Evolutionary conservation across 1,284 basidiomycete species (phyloP).

Genomic region (Puccinia novopanici): DNA sequence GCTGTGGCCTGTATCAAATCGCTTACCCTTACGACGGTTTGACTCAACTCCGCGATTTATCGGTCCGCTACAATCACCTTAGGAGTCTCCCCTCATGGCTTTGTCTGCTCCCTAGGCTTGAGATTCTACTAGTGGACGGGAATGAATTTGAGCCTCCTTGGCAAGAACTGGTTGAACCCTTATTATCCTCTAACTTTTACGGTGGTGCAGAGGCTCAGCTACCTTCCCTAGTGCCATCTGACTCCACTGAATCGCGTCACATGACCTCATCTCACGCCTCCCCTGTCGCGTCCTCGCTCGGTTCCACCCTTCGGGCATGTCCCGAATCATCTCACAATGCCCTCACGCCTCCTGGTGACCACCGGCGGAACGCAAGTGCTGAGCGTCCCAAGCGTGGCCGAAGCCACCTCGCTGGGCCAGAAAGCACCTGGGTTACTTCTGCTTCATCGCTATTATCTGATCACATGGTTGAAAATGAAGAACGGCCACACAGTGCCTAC

Average conservation of each 20-base stretch:
- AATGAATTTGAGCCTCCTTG: slow-evolving; percentile 92
- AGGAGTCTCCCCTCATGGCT: slow-evolving; percentile 91
- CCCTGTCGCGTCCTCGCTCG: neutral
- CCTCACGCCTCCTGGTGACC: slow-evolving; percentile 6
- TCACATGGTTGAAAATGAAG: neutral
- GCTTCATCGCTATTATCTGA: slow-evolving; percentile 15
- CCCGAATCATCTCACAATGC: slow-evolving; percentile 1
- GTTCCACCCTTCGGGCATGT: slow-evolving; percentile 6
- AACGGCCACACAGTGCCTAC: slow-evolving; percentile 8
- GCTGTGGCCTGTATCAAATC: slow-evolving; percentile 74
- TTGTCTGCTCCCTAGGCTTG: slow-evolving; percentile 73
- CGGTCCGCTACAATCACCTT: slow-evolving; percentile 75
- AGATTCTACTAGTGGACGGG: slow-evolving; percentile 83
- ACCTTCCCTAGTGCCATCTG: neutral
- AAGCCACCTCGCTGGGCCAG: neutral
- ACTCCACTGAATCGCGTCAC: neutral
- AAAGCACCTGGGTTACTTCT: slow-evolving; percentile 15
- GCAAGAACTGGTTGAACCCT: slow-evolving; percentile 79
- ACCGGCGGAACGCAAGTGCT: neutral
- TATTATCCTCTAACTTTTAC: slow-evolving; percentile 34
- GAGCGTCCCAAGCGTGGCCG: slow-evolving; percentile 1
- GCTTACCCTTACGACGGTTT: slow-evolving; percentile 62
- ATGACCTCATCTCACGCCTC: slow-evolving; percentile 21
- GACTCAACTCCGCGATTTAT: slow-evolving; percentile 59
- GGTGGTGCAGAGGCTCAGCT: slow-evolving; percentile 16